A percentile compares a stretch with the other conserved stretches of the same genome.
phyloP scores from a whole-genome alignment of 768 basidiomycete species.

The Mrakia frigida region DNA sequence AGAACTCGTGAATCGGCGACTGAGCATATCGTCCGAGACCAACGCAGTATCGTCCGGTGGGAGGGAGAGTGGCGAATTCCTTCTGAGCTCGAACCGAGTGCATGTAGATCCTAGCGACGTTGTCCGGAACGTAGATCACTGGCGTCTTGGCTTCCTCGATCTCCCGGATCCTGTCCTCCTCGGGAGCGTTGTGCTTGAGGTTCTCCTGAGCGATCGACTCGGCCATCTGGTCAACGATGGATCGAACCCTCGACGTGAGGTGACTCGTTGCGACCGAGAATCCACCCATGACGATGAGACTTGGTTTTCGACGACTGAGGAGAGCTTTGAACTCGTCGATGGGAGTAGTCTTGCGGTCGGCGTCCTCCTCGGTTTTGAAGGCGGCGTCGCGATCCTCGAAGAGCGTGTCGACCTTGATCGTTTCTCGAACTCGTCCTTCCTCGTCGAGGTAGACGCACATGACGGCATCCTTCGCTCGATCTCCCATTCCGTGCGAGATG shows the following conservation, averaged over 20 bases:
- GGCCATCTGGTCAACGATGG: constrained; percentile 39
- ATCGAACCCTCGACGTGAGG: constrained; percentile 36
- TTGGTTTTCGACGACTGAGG: constrained; percentile 73
- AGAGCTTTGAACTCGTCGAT: constrained; percentile 66
- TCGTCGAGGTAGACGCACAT: constrained; percentile 79
- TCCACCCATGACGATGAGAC: constrained; percentile 83
- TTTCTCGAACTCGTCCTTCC: constrained; percentile 83
- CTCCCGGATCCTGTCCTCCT: constrained; percentile 37
- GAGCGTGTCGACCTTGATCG: constrained; percentile 81
- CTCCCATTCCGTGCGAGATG: constrained; percentile 90
- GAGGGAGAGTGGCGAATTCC: constrained; percentile 73
- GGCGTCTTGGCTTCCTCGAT: constrained; percentile 48
- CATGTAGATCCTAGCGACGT: constrained; percentile 89
- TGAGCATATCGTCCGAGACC: constrained; percentile 89
- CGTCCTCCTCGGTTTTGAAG: constrained; percentile 13
- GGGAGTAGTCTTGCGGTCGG: constrained; percentile 9
- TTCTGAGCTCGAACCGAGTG: constrained; percentile 76
- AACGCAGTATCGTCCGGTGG: constrained; percentile 82
- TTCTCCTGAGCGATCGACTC: constrained; percentile 30
- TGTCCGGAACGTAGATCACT: constrained; percentile 79
- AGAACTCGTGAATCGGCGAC: constrained; percentile 89
- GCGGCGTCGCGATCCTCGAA: constrained; percentile 61
- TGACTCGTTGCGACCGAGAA: constrained; percentile 69
- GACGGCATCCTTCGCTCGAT: constrained; percentile 84
- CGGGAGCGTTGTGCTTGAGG: not conserved